Conservation (phyloP, 768 basidiomycete genomes). For the Termitomyces sp. region DNA sequence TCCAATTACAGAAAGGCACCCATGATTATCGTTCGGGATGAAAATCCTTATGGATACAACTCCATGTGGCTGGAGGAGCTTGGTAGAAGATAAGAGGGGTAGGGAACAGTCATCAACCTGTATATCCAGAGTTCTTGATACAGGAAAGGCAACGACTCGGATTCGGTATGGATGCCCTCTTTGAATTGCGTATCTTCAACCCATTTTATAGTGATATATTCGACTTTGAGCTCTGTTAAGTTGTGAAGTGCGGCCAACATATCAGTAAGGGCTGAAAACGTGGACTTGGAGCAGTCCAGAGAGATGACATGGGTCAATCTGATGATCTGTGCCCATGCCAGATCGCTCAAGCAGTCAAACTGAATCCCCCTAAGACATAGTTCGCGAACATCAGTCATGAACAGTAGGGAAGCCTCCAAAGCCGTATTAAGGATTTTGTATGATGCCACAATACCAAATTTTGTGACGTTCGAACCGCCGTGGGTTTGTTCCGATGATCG, state of each 20-base stretch:
- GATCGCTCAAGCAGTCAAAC: neutral
- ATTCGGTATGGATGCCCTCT: neutral
- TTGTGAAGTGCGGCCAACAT: neutral
- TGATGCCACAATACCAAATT: neutral
- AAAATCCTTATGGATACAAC: too few relatives aligned
- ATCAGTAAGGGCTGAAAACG: too few relatives aligned
- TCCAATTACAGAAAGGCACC: too few relatives aligned
- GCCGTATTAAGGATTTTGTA: neutral
- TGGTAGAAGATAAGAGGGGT: neutral
- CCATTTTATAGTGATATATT: neutral
- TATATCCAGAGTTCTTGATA: neutral
- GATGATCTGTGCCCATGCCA: neutral
- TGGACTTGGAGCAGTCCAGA: neutral
- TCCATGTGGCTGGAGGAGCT: too few relatives aligned
- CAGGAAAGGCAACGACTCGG: too few relatives aligned
- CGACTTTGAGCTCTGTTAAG: neutral
- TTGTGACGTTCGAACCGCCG: neutral
- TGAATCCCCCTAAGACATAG: neutral
- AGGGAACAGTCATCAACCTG: neutral
- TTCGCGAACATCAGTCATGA: neutral
- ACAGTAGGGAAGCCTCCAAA: neutral
- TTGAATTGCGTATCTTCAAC: neutral
- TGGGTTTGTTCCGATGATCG: neutral
- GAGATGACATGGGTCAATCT: neutral
- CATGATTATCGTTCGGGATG: too few relatives aligned